phyloP scores from a whole-genome alignment of 192 early-diverging fungal species.

The Chytriomyces sp. region DNA sequence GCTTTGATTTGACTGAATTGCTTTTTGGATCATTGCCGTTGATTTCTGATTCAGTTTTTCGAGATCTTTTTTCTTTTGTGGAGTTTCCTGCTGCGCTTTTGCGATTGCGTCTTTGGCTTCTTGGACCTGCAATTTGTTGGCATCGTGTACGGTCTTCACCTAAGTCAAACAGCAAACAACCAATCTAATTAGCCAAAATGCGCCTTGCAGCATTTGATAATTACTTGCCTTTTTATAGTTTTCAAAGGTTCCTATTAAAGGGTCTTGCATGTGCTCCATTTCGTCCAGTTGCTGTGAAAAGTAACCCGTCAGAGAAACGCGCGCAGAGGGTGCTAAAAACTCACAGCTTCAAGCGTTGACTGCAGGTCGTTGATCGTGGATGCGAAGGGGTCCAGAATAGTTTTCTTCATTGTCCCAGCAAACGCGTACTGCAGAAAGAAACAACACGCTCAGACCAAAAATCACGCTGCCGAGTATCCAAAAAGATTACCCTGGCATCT shows the following conservation, averaged over 20 bases:
- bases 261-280: constrained; percentile 30
- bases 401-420: constrained; percentile 47
- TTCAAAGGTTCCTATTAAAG: constrained; percentile 38
- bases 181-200: constrained; percentile 4
- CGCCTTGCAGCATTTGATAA: constrained; percentile 13
- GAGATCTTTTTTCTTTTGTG: constrained; percentile 29
- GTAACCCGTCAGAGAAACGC: background rate
- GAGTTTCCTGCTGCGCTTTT: constrained; percentile 17
- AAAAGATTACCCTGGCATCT: constrained; percentile 38
- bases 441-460: no score
- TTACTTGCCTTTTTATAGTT: constrained; percentile 34
- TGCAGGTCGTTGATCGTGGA: constrained; percentile 40
- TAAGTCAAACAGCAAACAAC: constrained; percentile 7
- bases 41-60: constrained; percentile 35
- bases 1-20: constrained; percentile 37
- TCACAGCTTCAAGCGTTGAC: constrained; percentile 25
- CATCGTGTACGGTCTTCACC: constrained; percentile 3
- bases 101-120: constrained; percentile 31
- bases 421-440: constrained; percentile 34
- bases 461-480: background rate
- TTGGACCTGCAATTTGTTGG: constrained; percentile 36
- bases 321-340: background rate
- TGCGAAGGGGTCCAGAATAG: constrained; percentile 37
- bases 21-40: constrained; percentile 38
- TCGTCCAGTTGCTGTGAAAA: constrained; percentile 35